A percentile compares a stretch with the other conserved stretches of the same genome.
Conservation (phyloP, 2,329 filamentous ascomycete genomes). For the Fusarium pseudonygamai region DNA sequence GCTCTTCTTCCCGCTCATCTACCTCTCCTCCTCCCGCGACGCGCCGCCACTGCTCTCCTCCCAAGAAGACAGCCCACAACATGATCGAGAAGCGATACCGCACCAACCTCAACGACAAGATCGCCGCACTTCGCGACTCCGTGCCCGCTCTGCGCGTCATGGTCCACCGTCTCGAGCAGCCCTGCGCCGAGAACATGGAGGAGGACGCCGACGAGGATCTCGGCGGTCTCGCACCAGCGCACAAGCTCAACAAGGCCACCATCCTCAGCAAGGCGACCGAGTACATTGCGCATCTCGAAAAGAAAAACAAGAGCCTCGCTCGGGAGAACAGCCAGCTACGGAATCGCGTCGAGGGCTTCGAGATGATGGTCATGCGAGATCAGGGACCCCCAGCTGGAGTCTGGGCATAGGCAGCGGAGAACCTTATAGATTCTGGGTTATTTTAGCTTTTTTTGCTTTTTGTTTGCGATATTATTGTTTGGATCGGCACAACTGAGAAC, state of each 20-base stretch:
- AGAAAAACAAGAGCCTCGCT: constrained; percentile 46
- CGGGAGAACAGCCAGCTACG: constrained; percentile 48
- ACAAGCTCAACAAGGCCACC: constrained; percentile 94
- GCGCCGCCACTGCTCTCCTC: constrained; percentile 43
- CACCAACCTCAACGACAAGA: constrained; percentile 95
- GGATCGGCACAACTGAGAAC: constrained; percentile 17
- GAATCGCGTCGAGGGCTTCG: constrained; percentile 43
- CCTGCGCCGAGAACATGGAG: constrained; percentile 64
- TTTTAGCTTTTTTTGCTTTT: constrained; percentile 2
- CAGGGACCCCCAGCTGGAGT: constrained; percentile 39
- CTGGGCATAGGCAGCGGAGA: constrained; percentile 29
- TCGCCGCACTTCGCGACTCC: constrained; percentile 86
- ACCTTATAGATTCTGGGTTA: neutral
- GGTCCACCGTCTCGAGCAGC: constrained; percentile 66
- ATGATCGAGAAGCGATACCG: constrained; percentile 97
- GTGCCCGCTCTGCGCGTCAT: constrained; percentile 87
- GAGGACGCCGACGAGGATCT: constrained; percentile 73
- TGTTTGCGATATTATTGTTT: constrained; percentile 25
- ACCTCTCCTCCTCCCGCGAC: constrained; percentile 51
- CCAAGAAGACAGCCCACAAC: constrained; percentile 93
- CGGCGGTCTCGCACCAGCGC: constrained; percentile 81
- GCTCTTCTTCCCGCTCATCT: constrained; percentile 47
- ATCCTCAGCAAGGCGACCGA: constrained; percentile 59
- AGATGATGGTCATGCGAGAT: constrained; percentile 44
- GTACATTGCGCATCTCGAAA: constrained; percentile 51